phyloP scores from a whole-genome alignment of 2,329 filamentous ascomycete genomes.

The Penicillium paneum region DNA sequence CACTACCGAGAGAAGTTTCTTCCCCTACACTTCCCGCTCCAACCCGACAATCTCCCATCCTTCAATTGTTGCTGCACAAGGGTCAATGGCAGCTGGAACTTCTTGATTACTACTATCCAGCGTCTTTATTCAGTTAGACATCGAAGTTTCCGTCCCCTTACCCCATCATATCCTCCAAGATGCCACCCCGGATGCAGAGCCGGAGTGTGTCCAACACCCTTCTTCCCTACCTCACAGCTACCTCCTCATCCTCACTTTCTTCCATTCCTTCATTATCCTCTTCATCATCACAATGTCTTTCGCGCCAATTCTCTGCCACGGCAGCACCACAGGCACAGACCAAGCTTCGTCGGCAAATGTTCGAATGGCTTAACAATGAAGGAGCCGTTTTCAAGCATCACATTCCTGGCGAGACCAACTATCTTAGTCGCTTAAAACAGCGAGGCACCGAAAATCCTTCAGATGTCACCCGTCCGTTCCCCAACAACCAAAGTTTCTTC shows the following conservation, averaged over 20 bases:
- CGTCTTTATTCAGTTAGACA: background rate
- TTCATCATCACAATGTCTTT: constrained; percentile 18
- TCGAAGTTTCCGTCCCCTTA: background rate
- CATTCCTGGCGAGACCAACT: constrained; percentile 33
- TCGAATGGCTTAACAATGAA: constrained; percentile 53
- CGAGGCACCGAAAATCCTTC: constrained; percentile 1
- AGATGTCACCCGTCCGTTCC: constrained; percentile 60
- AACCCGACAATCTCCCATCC: constrained; percentile 10
- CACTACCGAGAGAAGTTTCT: constrained; percentile 34
- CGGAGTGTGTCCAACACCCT: constrained; percentile 35
- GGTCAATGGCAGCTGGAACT: constrained; percentile 12
- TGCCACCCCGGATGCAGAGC: constrained; percentile 42
- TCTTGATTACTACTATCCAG: constrained; percentile 5
- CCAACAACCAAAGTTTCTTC: constrained; percentile 66
- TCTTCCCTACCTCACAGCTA: constrained; percentile 33
- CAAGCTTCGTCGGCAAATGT: constrained; percentile 54
- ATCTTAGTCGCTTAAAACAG: constrained; percentile 22
- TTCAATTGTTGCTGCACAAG: constrained; percentile 19
- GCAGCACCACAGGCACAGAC: constrained; percentile 47
- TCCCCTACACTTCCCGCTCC: constrained; percentile 16
- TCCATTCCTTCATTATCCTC: constrained; percentile 14
- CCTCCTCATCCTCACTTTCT: constrained; percentile 23
- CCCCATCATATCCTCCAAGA: constrained; percentile 20
- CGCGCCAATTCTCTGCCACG: constrained; percentile 36
- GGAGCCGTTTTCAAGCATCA: constrained; percentile 33